phyloP scores from a whole-genome alignment of 257 asterid genomes.

The Salvia miltiorrhiza region DNA sequence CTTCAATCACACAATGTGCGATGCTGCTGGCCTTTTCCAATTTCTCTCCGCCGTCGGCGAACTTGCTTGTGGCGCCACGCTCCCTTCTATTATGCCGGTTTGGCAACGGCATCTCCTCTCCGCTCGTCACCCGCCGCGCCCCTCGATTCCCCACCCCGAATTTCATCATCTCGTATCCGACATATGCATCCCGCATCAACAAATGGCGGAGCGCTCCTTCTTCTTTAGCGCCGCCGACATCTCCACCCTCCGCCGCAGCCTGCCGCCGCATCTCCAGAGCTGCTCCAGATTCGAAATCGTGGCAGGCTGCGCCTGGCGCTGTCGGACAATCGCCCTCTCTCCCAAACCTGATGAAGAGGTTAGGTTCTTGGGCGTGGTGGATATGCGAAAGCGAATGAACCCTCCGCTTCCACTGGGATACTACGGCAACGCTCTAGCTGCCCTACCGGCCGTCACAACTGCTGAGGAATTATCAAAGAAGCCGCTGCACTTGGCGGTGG shows the following conservation, averaged over 20 bases:
- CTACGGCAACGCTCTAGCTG: slow-evolving; percentile 38
- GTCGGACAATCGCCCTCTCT: too few relatives aligned
- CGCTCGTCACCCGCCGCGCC: not conserved
- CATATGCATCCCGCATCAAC: slow-evolving; percentile 11
- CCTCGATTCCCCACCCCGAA: not conserved
- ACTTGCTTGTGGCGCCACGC: slow-evolving; percentile 45
- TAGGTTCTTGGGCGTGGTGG: slow-evolving; percentile 34
- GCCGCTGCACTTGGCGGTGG: slow-evolving; percentile 33
- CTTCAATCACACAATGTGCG: slow-evolving; percentile 58
- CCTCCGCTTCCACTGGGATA: slow-evolving; percentile 22
- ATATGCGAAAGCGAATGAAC: not conserved
- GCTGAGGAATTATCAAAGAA: slow-evolving; percentile 21
- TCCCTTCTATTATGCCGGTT: not conserved
- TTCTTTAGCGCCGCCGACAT: slow-evolving; percentile 46
- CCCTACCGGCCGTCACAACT: slow-evolving; percentile 30
- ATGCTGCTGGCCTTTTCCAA: slow-evolving; percentile 48
- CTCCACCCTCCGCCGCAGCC: slow-evolving; percentile 34
- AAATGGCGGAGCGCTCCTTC: slow-evolving; percentile 49
- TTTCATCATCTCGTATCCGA: too few relatives aligned
- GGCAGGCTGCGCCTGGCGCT: slow-evolving; percentile 35
- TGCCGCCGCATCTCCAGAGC: slow-evolving; percentile 37
- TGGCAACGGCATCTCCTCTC: not conserved
- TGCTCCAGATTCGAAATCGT: slow-evolving; percentile 40
- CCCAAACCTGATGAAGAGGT: too few relatives aligned
- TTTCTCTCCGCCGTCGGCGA: slow-evolving; percentile 57